Percentiles rank a stretch among this genome's conserved stretches.
Evolutionary conservation across 2,329 filamentous ascomycete species (phyloP).

Genomic region (Talaromyces sp.): DNA sequence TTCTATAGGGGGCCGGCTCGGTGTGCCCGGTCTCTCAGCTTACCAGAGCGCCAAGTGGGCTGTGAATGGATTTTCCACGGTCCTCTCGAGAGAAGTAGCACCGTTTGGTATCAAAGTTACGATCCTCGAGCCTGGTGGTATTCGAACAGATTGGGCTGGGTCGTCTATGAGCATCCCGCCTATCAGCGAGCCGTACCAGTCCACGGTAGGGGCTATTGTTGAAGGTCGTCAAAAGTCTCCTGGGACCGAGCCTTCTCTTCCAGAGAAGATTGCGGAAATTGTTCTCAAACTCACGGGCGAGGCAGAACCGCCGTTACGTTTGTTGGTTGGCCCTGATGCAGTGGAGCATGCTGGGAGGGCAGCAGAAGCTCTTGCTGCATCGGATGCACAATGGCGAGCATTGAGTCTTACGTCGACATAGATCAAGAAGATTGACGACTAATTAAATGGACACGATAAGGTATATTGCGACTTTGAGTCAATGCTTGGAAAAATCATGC

Average conservation of each 20-base stretch:
- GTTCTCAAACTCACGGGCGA: conserved; percentile 22
- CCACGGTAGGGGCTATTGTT: conserved; percentile 21
- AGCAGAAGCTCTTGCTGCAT: conserved; percentile 17
- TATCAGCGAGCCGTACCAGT: conserved; percentile 31
- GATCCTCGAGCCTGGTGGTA: conserved; percentile 36
- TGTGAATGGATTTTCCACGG: conserved; percentile 33
- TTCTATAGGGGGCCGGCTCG: conserved; percentile 31
- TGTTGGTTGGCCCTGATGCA: conserved; percentile 27
- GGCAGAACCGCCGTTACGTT: conserved; percentile 24
- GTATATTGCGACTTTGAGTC: neutral
- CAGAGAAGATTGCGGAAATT: conserved; percentile 21
- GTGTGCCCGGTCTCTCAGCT: conserved; percentile 26
- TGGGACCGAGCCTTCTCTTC: conserved; percentile 2
- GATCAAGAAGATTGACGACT: neutral
- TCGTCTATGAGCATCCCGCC: conserved; percentile 19
- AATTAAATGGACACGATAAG: too few relatives aligned
- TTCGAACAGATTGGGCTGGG: conserved; percentile 37
- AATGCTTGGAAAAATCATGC: neutral
- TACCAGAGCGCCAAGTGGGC: conserved; percentile 40
- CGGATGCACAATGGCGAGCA: conserved; percentile 26
- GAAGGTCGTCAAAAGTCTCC: neutral
- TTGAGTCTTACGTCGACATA: neutral
- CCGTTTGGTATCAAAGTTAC: conserved; percentile 36
- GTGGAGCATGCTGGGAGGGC: conserved; percentile 16
- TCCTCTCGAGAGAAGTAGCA: conserved; percentile 29